These are phyloP conservation scores for Sporobolomyces pararoseus DNA, from an alignment of 768 basidiomycete genomes.

Conservation along the genomic window DNA sequence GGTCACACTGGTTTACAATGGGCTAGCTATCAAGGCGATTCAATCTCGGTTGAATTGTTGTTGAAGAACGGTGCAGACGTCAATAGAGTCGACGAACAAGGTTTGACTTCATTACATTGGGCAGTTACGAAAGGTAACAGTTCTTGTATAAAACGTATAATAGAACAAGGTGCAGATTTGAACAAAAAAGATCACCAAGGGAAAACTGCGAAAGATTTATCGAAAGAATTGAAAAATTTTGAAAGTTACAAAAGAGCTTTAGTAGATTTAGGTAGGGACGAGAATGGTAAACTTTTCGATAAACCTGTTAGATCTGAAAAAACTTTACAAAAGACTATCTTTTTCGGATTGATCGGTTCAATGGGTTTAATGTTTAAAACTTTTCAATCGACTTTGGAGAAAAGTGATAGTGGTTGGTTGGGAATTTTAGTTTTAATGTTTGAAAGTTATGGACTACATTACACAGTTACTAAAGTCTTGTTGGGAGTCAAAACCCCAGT, in stretches of 20 bases:
- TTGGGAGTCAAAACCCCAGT: conserved; percentile 52
- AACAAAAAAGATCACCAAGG: conserved; percentile 74
- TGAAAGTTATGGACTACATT: conserved; percentile 89
- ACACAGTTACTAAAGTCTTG: conserved; percentile 79
- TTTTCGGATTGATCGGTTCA: conserved; percentile 67
- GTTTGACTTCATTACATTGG: conserved; percentile 90
- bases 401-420: conserved; percentile 77
- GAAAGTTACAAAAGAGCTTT: conserved; percentile 85
- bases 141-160: conserved; percentile 72
- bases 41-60: conserved; percentile 84
- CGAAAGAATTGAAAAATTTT: conserved; percentile 81
- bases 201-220: conserved; percentile 90
- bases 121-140: conserved; percentile 93
- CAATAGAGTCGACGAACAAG: conserved; percentile 70
- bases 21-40: conserved; percentile 98
- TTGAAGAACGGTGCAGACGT: conserved; percentile 81
- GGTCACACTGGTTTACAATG: conserved; percentile 97
- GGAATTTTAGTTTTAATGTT: conserved; percentile 77
- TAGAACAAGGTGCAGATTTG: conserved; percentile 82
- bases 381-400: conserved; percentile 70
- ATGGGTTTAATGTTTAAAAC: conserved; percentile 81
- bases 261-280: conserved; percentile 78
- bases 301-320: conserved; percentile 68
- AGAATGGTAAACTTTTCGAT: conserved; percentile 64
- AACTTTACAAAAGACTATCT: conserved; percentile 47